These are phyloP conservation scores for Fraxinus latifolia DNA, from an alignment of 305 asterid species.

Conservation along the genomic window DNA sequence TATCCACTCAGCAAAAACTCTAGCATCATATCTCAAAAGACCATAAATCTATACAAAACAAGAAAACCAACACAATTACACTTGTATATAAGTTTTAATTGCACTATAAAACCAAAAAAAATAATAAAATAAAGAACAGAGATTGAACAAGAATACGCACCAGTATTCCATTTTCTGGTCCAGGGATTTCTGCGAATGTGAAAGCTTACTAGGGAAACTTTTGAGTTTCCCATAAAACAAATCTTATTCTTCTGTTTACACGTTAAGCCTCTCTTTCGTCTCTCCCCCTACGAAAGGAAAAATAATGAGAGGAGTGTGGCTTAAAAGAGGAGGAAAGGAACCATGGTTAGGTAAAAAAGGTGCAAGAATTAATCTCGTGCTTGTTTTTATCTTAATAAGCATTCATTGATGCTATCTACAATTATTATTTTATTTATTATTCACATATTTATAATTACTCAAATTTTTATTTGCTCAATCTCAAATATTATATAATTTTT, in stretches of 20 bases:
- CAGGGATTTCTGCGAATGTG: not conserved
- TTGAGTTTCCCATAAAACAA: conserved; percentile 10
- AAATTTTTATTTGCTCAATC: not conserved
- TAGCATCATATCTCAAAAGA: conserved; percentile 37
- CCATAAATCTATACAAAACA: conserved; percentile 12
- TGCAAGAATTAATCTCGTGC: not conserved
- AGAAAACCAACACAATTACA: not conserved
- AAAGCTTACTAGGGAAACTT: conserved; percentile 4
- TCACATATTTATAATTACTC: not conserved
- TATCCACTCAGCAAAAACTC: conserved; percentile 20
- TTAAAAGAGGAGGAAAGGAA: conserved; percentile 9
- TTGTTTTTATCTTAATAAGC: not conserved
- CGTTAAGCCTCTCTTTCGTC: not conserved
- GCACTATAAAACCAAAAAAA: not conserved
- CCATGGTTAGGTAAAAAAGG: conserved; percentile 28
- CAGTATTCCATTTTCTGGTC: not conserved
- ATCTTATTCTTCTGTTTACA: not conserved
- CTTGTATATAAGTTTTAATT: not conserved
- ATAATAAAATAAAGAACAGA: not conserved
- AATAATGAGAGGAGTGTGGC: not conserved
- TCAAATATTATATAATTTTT: too few relatives aligned
- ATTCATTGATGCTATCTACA: not conserved
- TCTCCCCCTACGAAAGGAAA: not conserved
- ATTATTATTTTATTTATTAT: too few relatives aligned
- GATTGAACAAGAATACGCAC: not conserved